A percentile compares a stretch with the other conserved stretches of the same genome.
Conservation (phyloP, 805 yeast species). For the Metschnikowia lunata region DNA sequence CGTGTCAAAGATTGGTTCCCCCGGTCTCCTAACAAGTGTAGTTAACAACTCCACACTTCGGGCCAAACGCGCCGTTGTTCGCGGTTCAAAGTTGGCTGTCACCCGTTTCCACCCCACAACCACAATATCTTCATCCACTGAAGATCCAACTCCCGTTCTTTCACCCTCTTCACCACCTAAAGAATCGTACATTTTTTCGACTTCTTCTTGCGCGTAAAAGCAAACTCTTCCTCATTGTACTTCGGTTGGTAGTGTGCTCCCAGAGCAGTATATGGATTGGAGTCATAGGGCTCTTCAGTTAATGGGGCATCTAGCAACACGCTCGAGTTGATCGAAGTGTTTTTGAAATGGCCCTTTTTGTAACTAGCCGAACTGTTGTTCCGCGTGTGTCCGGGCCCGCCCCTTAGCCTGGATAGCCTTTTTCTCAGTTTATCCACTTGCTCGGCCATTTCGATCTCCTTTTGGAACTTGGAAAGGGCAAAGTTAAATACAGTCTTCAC, state of each 20-base stretch:
- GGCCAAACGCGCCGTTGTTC: too few species aligned
- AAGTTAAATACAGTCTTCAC: conserved; percentile 63
- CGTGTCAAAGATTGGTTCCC: too few species aligned
- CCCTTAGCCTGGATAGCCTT: conserved; percentile 31
- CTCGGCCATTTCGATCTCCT: conserved; percentile 32
- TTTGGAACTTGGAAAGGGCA: conserved; percentile 47
- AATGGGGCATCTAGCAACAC: conserved; percentile 38
- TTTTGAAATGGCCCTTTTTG: conserved; percentile 35
- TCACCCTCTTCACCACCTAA: not conserved
- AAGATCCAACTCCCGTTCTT: too few species aligned
- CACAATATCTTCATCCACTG: too few species aligned
- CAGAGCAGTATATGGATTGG: conserved; percentile 32
- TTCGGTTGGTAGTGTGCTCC: conserved; percentile 12
- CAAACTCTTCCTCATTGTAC: conserved; percentile 41
- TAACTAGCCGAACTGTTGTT: conserved; percentile 16
- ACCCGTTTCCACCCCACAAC: too few species aligned
- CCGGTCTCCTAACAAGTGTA: too few species aligned
- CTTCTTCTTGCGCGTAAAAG: conserved; percentile 33
- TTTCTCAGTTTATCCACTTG: conserved; percentile 34
- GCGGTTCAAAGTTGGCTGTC: too few species aligned
- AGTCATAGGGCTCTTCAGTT: conserved; percentile 26
- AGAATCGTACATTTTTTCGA: conserved; percentile 30
- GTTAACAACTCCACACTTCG: too few species aligned
- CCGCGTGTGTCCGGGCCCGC: conserved; percentile 20
- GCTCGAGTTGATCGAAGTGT: conserved; percentile 34